Percentiles rank a stretch among this genome's conserved stretches.
phyloP scores from a whole-genome alignment of 306 rosid genomes.

The Canavalia ensiformis region DNA sequence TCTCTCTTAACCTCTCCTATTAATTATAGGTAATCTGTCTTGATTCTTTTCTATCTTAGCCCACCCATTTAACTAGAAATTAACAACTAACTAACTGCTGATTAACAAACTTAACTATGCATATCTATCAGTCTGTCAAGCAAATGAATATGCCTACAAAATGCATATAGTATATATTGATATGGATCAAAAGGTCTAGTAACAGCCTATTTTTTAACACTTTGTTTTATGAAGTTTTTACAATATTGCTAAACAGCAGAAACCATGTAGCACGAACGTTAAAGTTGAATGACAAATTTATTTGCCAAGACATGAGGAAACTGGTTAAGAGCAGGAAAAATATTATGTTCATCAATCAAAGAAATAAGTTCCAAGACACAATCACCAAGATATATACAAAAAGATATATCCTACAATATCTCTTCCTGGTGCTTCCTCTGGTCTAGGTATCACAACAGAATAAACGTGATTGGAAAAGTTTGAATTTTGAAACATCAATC shows the following conservation, averaged over 20 bases:
- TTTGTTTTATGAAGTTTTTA: background rate
- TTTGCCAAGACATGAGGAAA: slow-evolving; percentile 25
- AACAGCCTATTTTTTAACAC: background rate
- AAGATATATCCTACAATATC: slow-evolving; percentile 5
- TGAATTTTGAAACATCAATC: slow-evolving; percentile 9
- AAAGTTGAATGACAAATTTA: slow-evolving; percentile 1
- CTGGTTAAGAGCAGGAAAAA: slow-evolving; percentile 2
- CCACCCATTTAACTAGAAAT: no score
- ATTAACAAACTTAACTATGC: no score
- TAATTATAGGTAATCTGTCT: no score
- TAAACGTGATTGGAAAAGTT: slow-evolving; percentile 13
- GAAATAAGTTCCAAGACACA: background rate
- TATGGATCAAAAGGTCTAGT: background rate
- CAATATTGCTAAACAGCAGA: slow-evolving; percentile 8
- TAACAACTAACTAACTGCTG: no score
- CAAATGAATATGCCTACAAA: background rate
- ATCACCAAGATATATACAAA: background rate
- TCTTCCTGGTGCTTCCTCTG: slow-evolving; percentile 14
- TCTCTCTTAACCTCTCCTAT: no score
- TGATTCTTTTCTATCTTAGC: no score
- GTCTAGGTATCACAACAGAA: background rate
- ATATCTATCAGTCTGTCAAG: background rate
- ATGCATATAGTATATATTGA: slow-evolving; percentile 7
- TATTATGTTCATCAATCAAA: background rate
- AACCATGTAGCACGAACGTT: slow-evolving; percentile 12